Percentiles rank a stretch among this genome's conserved stretches.
Conservation (phyloP, 208 protist species). For the Crithidia acanthocephali region DNA sequence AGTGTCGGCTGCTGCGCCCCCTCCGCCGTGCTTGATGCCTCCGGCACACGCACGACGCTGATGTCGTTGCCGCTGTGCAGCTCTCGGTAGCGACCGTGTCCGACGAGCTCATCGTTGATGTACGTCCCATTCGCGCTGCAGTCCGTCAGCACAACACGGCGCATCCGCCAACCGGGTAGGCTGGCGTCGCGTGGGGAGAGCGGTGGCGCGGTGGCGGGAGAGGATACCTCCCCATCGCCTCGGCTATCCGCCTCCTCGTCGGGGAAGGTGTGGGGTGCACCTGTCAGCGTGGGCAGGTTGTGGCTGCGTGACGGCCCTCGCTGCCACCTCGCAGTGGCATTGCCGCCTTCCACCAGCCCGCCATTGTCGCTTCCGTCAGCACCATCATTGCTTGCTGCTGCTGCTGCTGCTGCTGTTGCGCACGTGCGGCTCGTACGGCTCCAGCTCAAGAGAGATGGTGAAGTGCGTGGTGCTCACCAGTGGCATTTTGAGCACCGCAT, state of each 20-base stretch:
- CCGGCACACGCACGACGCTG: constrained; percentile 50
- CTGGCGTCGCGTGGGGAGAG: constrained; percentile 8
- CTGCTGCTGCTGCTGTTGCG: background rate
- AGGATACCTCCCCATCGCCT: background rate
- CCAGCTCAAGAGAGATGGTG: constrained; percentile 49
- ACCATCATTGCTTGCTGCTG: background rate
- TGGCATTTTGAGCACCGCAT: constrained; percentile 45
- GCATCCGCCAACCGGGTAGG: constrained; percentile 30
- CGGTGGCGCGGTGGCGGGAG: background rate
- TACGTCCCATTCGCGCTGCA: constrained; percentile 80
- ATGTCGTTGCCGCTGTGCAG: constrained; percentile 71
- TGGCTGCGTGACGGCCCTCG: background rate
- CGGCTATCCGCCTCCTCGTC: background rate
- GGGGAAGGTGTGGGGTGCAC: too few species aligned
- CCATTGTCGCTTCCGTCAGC: too few species aligned
- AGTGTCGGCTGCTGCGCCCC: too few species aligned
- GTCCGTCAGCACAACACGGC: constrained; percentile 59
- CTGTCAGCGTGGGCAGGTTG: too few species aligned
- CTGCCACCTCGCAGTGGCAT: background rate
- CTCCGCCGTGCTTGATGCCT: constrained; percentile 21
- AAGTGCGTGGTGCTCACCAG: constrained; percentile 66
- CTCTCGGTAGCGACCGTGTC: constrained; percentile 41
- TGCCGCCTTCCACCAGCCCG: background rate
- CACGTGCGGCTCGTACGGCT: constrained; percentile 22
- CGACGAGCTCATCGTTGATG: constrained; percentile 71